Evolutionary conservation across 2,329 filamentous ascomycete genomes (phyloP).

Genomic region (Verticillium nonalfalfae): DNA sequence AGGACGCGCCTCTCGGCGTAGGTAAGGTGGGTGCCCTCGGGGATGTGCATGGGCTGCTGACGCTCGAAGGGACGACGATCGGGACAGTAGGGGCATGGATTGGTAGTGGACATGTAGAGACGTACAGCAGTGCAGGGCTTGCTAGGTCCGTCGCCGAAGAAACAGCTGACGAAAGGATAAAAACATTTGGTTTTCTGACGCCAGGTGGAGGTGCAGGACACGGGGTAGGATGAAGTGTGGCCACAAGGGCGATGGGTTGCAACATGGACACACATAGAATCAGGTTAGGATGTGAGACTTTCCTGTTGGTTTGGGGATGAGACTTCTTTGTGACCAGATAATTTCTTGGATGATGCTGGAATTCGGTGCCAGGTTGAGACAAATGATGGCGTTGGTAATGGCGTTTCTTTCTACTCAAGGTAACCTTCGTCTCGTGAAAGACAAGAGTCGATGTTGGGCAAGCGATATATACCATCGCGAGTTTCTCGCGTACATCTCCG

Average conservation of each 20-base stretch:
- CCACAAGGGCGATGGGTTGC: constrained; percentile 1
- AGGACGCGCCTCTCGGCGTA: neutral
- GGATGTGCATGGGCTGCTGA: neutral
- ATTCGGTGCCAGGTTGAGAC: neutral
- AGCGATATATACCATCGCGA: neutral
- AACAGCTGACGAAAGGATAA: constrained; percentile 1
- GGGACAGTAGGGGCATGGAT: constrained; percentile 3
- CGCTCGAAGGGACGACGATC: neutral
- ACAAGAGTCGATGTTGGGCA: neutral
- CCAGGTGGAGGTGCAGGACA: constrained; percentile 5
- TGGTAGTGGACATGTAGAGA: neutral
- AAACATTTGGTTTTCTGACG: neutral
- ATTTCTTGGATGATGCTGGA: neutral
- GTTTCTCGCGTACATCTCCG: neutral
- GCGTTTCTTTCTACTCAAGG: neutral
- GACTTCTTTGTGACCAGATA: neutral
- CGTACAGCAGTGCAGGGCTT: constrained; percentile 4
- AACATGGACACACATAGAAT: constrained; percentile 7
- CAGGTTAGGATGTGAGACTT: neutral
- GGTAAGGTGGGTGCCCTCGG: neutral
- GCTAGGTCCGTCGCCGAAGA: constrained; percentile 5
- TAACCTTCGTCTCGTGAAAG: too few species aligned
- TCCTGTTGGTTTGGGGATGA: neutral
- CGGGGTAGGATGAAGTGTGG: constrained; percentile 1
- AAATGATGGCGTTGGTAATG: neutral